Evolutionary conservation across 345 rosid genomes (phyloP).

Genomic region (Sapria himalayana): DNA sequence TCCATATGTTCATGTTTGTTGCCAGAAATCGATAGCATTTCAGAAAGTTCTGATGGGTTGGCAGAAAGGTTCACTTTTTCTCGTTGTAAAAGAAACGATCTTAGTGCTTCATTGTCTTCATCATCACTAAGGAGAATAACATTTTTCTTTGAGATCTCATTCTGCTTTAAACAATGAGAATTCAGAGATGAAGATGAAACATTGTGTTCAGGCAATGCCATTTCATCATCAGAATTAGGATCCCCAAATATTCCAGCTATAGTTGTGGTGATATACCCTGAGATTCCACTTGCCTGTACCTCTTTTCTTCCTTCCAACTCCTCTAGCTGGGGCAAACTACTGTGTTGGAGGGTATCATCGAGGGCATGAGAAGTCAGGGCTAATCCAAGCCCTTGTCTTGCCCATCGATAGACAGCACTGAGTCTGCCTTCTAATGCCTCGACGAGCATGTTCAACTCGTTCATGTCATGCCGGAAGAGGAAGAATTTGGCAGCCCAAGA

Average conservation of each 20-base stretch:
- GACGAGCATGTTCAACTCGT: slow-evolving; percentile 67
- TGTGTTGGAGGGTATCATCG: slow-evolving; percentile 16
- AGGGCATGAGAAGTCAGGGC: slow-evolving; percentile 41
- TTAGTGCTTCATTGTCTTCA: slow-evolving; percentile 35
- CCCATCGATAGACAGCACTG: slow-evolving; percentile 93
- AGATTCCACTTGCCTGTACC: slow-evolving; percentile 17
- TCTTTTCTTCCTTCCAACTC: slow-evolving; percentile 20
- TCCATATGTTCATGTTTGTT: too few species aligned
- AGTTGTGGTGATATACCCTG: slow-evolving; percentile 12
- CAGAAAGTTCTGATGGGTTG: slow-evolving; percentile 10
- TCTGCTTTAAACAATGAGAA: slow-evolving; percentile 10
- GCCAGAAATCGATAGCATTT: slow-evolving; percentile 17
- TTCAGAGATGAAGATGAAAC: slow-evolving; percentile 10
- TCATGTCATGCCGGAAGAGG: slow-evolving; percentile 68
- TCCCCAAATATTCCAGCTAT: slow-evolving; percentile 10
- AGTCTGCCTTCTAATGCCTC: slow-evolving; percentile 95
- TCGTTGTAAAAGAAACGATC: slow-evolving; percentile 17
- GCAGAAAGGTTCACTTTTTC: slow-evolving; percentile 10
- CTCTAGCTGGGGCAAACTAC: slow-evolving; percentile 10
- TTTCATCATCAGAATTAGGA: slow-evolving; percentile 9
- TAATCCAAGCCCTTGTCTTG: slow-evolving; percentile 83
- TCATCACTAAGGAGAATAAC: slow-evolving; percentile 69
- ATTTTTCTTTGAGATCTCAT: too few species aligned
- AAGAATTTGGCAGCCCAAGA: slow-evolving; percentile 42
- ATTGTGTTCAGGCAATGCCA: slow-evolving; percentile 12